Conservation (phyloP, 495 filamentous ascomycete species). For the Penicillium chermesinum region DNA sequence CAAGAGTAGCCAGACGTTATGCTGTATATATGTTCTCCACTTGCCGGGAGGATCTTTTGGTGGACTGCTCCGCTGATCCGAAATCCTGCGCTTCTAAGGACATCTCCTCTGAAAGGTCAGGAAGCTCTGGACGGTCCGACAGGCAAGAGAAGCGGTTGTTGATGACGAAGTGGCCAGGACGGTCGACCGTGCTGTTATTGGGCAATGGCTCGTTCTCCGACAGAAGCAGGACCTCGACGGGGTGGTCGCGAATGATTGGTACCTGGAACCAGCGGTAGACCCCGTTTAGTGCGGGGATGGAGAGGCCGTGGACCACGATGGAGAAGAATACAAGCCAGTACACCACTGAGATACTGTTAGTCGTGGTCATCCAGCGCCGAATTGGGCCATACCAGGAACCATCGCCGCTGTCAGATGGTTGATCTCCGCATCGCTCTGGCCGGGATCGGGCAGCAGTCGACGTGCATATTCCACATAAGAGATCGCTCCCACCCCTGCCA, state of each 20-base stretch:
- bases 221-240: conserved; percentile 43
- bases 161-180: conserved; percentile 38
- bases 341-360: conserved; percentile 33
- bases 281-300: conserved; percentile 46
- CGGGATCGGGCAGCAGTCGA: conserved; percentile 47
- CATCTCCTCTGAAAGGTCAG: conserved; percentile 2
- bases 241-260: conserved; percentile 46
- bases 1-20: not conserved
- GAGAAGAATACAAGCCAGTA: conserved; percentile 57
- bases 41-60: conserved; percentile 7
- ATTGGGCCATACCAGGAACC: conserved; percentile 29
- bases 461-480: conserved; percentile 48
- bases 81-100: not conserved
- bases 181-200: conserved; percentile 45
- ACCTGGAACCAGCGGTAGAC: conserved; percentile 44
- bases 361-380: no score
- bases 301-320: conserved; percentile 53
- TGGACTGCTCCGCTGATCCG: conserved; percentile 2
- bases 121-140: not conserved
- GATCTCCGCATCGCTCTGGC: conserved; percentile 47
- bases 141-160: conserved; percentile 51
- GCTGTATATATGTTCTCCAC: conserved; percentile 5
- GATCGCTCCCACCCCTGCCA: conserved; percentile 32
- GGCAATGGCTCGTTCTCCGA: conserved; percentile 48
- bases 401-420: conserved; percentile 47